These are phyloP conservation scores for Kernera saxatilis DNA, from an alignment of 345 rosid species.

Conservation along the genomic window DNA sequence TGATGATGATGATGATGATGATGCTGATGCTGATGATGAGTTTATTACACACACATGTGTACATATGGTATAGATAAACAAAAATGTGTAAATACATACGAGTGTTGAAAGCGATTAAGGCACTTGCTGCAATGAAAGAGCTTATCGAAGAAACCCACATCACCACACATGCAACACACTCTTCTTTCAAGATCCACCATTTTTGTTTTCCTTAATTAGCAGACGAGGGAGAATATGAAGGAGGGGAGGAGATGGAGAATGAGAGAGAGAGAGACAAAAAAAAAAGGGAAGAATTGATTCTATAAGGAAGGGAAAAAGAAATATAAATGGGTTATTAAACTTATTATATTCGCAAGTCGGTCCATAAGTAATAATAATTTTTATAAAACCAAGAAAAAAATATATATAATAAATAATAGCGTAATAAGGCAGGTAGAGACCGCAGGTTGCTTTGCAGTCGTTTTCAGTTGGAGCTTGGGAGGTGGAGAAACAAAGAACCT, in stretches of 20 bases:
- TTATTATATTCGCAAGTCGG: slow-evolving; percentile 30
- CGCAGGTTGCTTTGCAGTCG: slow-evolving; percentile 90
- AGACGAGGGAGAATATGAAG: slow-evolving; percentile 20
- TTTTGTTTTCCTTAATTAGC: background rate
- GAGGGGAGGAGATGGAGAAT: background rate
- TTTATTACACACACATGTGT: background rate
- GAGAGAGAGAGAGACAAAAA: slow-evolving; percentile 13
- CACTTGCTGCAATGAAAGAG: slow-evolving; percentile 94
- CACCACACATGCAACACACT: slow-evolving; percentile 98
- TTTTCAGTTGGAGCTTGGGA: slow-evolving; percentile 49
- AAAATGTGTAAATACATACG: slow-evolving; percentile 42
- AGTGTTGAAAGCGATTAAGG: slow-evolving; percentile 82
- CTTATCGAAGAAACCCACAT: slow-evolving; percentile 91
- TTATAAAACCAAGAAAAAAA: slow-evolving; percentile 9
- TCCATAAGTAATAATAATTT: slow-evolving; percentile 14
- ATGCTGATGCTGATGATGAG: slow-evolving; percentile 6
- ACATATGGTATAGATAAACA: background rate
- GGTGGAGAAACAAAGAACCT: slow-evolving; percentile 52
- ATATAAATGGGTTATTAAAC: slow-evolving; percentile 4
- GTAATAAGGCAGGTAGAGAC: slow-evolving; percentile 55
- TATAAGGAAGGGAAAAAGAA: slow-evolving; percentile 16
- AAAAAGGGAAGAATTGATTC: slow-evolving; percentile 12
- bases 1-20: background rate
- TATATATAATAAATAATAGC: slow-evolving; percentile 7
- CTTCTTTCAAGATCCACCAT: slow-evolving; percentile 79